Conservation (phyloP, 176 grass and related monocot species). For the Phragmites australis region DNA sequence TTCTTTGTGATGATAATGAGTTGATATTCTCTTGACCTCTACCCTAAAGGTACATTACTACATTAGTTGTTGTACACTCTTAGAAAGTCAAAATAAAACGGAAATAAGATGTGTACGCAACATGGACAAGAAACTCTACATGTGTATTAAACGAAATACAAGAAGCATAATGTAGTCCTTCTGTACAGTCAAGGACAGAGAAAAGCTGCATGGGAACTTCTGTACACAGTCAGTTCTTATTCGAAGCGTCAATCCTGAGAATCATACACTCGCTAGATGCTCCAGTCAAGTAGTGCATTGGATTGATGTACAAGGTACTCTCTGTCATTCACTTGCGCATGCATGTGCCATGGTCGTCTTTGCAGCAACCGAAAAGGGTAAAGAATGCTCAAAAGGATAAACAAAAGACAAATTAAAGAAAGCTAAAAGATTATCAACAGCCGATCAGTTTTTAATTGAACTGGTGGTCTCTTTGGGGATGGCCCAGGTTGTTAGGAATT, state of each 20-base stretch:
- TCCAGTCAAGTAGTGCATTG: conserved; percentile 23
- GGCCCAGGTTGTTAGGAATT: conserved; percentile 37
- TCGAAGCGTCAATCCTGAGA: conserved; percentile 21
- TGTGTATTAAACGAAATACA: too few relatives aligned
- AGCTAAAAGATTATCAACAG: conserved; percentile 2
- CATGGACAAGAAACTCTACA: not conserved
- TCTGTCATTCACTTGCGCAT: conserved; percentile 1
- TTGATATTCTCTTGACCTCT: not conserved
- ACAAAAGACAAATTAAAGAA: not conserved
- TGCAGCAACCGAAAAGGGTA: not conserved
- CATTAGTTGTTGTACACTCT: not conserved
- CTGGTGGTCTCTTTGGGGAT: not conserved
- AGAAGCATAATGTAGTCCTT: not conserved
- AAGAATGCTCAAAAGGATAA: conserved; percentile 23
- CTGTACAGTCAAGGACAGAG: not conserved
- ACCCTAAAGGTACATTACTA: not conserved
- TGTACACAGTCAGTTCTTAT: not conserved
- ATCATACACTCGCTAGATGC: conserved; percentile 20
- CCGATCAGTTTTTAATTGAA: conserved; percentile 22
- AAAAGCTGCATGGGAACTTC: conserved; percentile 25
- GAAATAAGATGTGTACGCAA: not conserved
- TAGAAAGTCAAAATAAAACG: not conserved
- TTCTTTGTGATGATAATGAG: not conserved
- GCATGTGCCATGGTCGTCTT: conserved; percentile 31
- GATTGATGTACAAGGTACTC: conserved; percentile 48